A percentile compares a stretch with the other conserved stretches of the same genome.
Evolutionary conservation across 2,329 filamentous ascomycete genomes (phyloP).

Genomic region (Escovopsis weberi): DNA sequence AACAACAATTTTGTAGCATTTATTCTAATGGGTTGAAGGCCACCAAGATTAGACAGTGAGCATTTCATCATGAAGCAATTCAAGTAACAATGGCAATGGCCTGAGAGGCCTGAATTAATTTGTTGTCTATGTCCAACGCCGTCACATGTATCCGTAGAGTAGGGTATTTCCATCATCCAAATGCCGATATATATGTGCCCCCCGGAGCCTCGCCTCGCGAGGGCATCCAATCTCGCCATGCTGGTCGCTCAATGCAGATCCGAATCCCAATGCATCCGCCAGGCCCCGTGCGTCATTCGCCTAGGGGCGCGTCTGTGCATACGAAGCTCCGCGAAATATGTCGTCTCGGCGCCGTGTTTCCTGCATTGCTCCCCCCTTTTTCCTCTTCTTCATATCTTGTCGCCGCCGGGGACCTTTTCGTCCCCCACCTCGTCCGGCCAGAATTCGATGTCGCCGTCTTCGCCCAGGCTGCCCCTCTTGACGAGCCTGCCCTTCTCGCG

Average conservation of each 20-base stretch:
- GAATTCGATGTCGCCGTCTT: constrained; percentile 81
- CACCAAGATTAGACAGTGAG: background rate
- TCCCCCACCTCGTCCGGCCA: constrained; percentile 54
- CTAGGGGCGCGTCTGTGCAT: no score
- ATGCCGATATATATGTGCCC: constrained; percentile 2
- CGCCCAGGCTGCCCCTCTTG: constrained; percentile 54
- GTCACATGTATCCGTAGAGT: background rate
- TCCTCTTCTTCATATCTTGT: constrained; percentile 7
- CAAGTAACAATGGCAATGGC: background rate
- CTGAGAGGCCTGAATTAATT: background rate
- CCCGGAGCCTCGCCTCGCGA: no score
- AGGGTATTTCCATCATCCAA: constrained; percentile 1
- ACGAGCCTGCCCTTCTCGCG: constrained; percentile 59
- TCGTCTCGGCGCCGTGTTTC: background rate
- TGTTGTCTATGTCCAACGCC: background rate
- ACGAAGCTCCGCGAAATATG: no score
- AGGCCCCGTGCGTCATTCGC: no score
- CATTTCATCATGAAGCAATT: background rate
- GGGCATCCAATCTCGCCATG: no score
- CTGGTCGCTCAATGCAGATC: no score
- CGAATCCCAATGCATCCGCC: no score
- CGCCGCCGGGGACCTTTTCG: constrained; percentile 3
- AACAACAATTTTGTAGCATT: background rate
- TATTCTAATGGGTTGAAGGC: no score
- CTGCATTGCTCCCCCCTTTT: background rate